A percentile compares a stretch with the other conserved stretches of the same genome.
phyloP scores from a whole-genome alignment of 2,329 filamentous ascomycete species.

The Phaeophleospora eucalypticola region DNA sequence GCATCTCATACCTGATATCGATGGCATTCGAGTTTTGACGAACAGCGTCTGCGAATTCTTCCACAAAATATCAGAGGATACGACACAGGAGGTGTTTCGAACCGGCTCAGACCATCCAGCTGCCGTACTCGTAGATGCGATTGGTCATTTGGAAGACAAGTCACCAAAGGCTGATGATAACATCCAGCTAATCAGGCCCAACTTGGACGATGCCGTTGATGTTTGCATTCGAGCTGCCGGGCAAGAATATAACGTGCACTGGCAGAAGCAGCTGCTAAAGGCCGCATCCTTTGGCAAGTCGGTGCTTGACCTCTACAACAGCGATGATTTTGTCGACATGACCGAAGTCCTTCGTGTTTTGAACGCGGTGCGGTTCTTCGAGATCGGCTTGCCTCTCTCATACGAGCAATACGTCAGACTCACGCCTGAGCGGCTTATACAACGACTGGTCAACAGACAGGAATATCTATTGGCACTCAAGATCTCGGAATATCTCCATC shows the following conservation, averaged over 20 bases:
- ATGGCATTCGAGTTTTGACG: constrained; percentile 85
- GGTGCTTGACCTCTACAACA: constrained; percentile 93
- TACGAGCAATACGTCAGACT: constrained; percentile 92
- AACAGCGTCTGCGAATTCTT: constrained; percentile 96
- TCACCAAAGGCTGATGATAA: constrained; percentile 97
- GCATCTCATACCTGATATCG: constrained; percentile 79
- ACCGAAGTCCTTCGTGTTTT: constrained; percentile 89
- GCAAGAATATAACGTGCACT: constrained; percentile 81
- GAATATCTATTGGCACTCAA: constrained; percentile 88
- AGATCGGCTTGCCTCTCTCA: constrained; percentile 82
- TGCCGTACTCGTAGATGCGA: constrained; percentile 88
- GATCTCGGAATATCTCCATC: constrained; percentile 78
- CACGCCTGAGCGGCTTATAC: constrained; percentile 82
- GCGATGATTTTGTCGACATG: constrained; percentile 98
- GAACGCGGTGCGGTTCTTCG: constrained; percentile 87
- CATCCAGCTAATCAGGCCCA: constrained; percentile 86
- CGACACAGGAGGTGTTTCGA: constrained; percentile 73
- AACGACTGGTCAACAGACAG: constrained; percentile 78
- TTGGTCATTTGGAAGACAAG: constrained; percentile 84
- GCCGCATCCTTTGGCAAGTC: constrained; percentile 97
- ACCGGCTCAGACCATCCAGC: constrained; percentile 83
- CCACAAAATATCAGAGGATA: constrained; percentile 75
- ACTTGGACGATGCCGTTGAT: constrained; percentile 87
- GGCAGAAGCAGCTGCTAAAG: constrained; percentile 94
- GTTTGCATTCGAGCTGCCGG: constrained; percentile 90